Base-by-base conservation (phyloP, 345 rosid genomes). In the Erysimum cheiranthoides region DNA sequence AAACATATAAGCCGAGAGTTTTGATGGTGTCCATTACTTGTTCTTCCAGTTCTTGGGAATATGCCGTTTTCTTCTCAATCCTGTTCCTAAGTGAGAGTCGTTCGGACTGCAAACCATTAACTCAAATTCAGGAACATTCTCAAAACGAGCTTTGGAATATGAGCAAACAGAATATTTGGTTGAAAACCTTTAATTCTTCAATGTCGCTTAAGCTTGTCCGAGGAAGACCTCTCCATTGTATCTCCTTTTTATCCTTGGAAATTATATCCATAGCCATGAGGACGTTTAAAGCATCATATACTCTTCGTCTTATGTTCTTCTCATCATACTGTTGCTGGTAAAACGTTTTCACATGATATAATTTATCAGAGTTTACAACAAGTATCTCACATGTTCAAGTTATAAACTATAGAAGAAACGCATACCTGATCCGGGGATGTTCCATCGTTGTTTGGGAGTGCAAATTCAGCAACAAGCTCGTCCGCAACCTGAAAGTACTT, bases 241-340 rank as follows among this genome's bases (percentile, higher is more conserved):
- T 96, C 77, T 93, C 98, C 40, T 96, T 96, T 78, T 96, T 93
- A 85, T 93, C 96, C 77, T 96, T 96, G 6, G 99, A 91, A 76
- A 96, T 88, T 51, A 96, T 96, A 85, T 96, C 98, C 91, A 96
- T 88, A 10, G 99, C 99, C 99, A 93, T 96, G 63, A 96, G 96
- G 35, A 96, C 99, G 80, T 96, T 96, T 59, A 96, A 81, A 30
- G 99, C 99, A 85, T 96, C 99, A 79, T 96, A 96, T 47, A 96
- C 99, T 86, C 99, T 87, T 74, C 99, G 75, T 66, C 99, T 83
- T 64, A 96, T 96, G 88, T 93, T 96, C 80, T 96, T 96, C 86
- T 96, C 99, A 47, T 96, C 99, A 79, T 88, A 96, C 58, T 93
- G 99, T 85, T 89, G 97, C 96, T 93, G 97, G 50, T 66, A 67